Evolutionary conservation across 805 yeast genomes (phyloP).

Genomic region (Candida sanyiensis): DNA sequence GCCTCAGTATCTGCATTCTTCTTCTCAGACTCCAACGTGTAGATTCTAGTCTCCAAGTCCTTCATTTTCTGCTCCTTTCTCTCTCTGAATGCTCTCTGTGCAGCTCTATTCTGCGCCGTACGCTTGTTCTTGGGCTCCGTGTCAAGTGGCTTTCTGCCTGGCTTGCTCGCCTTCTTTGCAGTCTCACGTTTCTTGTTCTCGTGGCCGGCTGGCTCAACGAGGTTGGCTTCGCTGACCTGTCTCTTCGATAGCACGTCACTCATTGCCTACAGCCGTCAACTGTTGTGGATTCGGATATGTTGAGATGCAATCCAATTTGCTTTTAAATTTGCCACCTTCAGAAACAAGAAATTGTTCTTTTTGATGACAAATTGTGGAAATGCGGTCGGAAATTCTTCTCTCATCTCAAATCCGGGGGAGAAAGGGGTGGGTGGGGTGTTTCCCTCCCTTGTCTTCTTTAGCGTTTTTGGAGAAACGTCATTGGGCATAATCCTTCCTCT

Average conservation of each 20-base stretch:
- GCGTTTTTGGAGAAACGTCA: too few relatives aligned
- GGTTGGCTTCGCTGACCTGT: slow-evolving; percentile 4
- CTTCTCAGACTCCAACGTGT: slow-evolving; percentile 64
- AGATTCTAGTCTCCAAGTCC: slow-evolving; percentile 77
- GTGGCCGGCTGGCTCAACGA: slow-evolving; percentile 5
- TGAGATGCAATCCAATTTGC: too few relatives aligned
- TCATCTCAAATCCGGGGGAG: too few relatives aligned
- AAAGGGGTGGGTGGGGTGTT: too few relatives aligned
- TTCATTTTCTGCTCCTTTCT: slow-evolving; percentile 84
- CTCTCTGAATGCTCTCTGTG: slow-evolving; percentile 96
- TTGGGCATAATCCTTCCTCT: too few relatives aligned
- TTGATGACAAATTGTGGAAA: too few relatives aligned
- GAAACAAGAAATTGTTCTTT: too few relatives aligned
- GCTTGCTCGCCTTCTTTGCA: slow-evolving; percentile 38
- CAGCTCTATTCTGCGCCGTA: slow-evolving; percentile 96
- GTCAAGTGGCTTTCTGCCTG: slow-evolving; percentile 76
- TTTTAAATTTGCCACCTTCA: too few relatives aligned
- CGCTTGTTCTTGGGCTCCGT: slow-evolving; percentile 84
- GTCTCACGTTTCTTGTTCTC: slow-evolving; percentile 22
- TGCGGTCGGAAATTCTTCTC: too few relatives aligned
- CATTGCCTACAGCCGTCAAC: slow-evolving; percentile 3
- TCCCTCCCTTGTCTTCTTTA: too few relatives aligned
- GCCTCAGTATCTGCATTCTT: slow-evolving; percentile 64
- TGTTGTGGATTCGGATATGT: too few relatives aligned
- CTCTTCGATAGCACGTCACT: slow-evolving; percentile 9